Evolutionary conservation across 2,329 filamentous ascomycete genomes (phyloP).

Genomic region (Colletotrichum viniferum): DNA sequence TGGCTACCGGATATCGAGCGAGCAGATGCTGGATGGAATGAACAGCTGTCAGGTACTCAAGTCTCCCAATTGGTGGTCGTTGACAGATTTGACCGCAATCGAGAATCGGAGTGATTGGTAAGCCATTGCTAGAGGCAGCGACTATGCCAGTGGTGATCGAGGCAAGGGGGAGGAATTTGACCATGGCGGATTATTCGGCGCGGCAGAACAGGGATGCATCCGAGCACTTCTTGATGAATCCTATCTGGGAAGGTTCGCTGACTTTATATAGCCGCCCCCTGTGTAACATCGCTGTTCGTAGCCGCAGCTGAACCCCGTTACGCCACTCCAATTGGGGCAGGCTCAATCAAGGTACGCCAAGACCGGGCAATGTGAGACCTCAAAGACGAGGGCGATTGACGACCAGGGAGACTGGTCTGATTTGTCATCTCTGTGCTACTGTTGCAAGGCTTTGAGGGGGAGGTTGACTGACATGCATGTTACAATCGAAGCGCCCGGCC

Average conservation of each 20-base stretch:
- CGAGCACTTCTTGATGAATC: neutral
- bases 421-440: neutral
- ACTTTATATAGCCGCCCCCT: neutral
- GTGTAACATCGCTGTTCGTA: neutral
- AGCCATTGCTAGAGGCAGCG: neutral
- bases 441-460: accelerated
- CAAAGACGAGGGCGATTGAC: accelerated
- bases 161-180: neutral
- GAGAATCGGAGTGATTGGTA: neutral
- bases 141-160: neutral
- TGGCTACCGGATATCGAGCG: neutral
- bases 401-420: neutral
- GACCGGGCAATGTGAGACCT: neutral
- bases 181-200: neutral
- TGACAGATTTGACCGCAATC: neutral
- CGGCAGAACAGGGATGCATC: accelerated
- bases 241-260: neutral
- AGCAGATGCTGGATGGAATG: neutral
- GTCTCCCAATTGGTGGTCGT: neutral
- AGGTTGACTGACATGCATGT: neutral
- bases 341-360: neutral
- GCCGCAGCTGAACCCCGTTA: neutral
- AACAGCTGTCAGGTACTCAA: neutral
- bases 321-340: neutral
- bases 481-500: neutral